Conservation (phyloP, 2,329 filamentous ascomycete genomes). For the Ceratocystis destructans region DNA sequence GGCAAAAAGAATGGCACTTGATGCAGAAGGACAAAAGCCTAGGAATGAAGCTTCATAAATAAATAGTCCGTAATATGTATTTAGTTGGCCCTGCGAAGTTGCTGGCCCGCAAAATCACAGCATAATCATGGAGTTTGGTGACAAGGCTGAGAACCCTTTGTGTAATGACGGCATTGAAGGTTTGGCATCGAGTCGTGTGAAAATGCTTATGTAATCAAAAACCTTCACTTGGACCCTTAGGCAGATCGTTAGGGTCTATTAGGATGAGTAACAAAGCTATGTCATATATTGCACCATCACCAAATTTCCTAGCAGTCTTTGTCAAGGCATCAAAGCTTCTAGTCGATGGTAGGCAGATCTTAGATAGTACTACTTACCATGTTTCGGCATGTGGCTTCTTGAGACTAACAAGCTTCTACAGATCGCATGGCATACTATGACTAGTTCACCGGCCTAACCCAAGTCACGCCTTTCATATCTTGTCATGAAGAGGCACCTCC, state of each 20-base stretch:
- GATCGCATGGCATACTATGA: not conserved
- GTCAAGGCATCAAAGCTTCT: too few relatives aligned
- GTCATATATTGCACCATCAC: not conserved
- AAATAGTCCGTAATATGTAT: slow-evolving; percentile 1
- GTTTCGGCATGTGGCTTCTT: not conserved
- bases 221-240: not conserved
- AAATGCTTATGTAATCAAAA: not conserved
- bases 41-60: not conserved
- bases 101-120: not conserved
- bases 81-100: not conserved
- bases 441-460: not conserved
- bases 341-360: not conserved
- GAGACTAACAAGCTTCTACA: not conserved
- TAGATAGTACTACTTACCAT: not conserved
- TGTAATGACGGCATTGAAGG: not conserved
- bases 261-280: not conserved
- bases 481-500: not conserved
- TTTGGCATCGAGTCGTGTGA: not conserved
- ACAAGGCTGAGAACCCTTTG: not conserved
- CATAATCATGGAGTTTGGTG: not conserved
- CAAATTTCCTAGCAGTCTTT: too few relatives aligned
- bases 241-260: not conserved
- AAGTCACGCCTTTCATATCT: not conserved
- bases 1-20: not conserved
- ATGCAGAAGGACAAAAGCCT: not conserved